phyloP scores from a whole-genome alignment of 1,139 yeast species.

The Yamadazyma trypodendri region DNA sequence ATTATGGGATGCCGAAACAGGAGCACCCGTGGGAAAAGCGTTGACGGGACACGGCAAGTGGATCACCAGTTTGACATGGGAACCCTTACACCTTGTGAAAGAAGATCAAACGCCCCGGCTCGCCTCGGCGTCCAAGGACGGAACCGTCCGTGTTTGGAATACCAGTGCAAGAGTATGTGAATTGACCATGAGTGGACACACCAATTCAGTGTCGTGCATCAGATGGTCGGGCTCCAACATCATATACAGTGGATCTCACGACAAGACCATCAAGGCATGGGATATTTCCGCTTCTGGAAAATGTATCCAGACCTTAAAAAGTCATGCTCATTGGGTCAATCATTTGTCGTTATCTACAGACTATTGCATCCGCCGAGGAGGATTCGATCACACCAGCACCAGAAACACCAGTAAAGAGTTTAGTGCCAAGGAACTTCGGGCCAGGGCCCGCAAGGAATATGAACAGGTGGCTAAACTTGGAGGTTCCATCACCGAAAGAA shows the following conservation, averaged over 20 bases:
- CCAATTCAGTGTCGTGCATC: constrained; percentile 86
- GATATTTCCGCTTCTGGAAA: constrained; percentile 72
- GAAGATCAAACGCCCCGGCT: constrained; percentile 68
- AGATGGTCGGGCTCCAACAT: constrained; percentile 94
- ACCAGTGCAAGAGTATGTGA: constrained; percentile 66
- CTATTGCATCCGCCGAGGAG: constrained; percentile 73
- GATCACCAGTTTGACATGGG: constrained; percentile 91
- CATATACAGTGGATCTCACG: constrained; percentile 90
- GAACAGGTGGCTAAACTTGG: constrained; percentile 75
- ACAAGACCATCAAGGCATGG: constrained; percentile 93
- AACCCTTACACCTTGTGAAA: constrained; percentile 79
- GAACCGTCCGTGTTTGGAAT: constrained; percentile 90
- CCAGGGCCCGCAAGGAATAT: constrained; percentile 49
- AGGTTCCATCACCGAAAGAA: constrained; percentile 71
- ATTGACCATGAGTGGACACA: constrained; percentile 82
- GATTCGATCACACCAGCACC: constrained; percentile 29
- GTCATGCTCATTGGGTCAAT: constrained; percentile 98
- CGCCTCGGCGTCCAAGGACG: constrained; percentile 90
- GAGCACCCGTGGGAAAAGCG: constrained; percentile 72
- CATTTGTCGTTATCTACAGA: constrained; percentile 92
- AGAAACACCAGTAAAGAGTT: constrained; percentile 20
- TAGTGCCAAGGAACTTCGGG: constrained; percentile 31
- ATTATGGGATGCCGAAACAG: constrained; percentile 80
- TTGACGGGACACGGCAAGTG: constrained; percentile 83
- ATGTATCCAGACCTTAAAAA: constrained; percentile 73